These are phyloP conservation scores for Ajuga reptans DNA, from an alignment of 305 asterid species.

Conservation along the genomic window DNA sequence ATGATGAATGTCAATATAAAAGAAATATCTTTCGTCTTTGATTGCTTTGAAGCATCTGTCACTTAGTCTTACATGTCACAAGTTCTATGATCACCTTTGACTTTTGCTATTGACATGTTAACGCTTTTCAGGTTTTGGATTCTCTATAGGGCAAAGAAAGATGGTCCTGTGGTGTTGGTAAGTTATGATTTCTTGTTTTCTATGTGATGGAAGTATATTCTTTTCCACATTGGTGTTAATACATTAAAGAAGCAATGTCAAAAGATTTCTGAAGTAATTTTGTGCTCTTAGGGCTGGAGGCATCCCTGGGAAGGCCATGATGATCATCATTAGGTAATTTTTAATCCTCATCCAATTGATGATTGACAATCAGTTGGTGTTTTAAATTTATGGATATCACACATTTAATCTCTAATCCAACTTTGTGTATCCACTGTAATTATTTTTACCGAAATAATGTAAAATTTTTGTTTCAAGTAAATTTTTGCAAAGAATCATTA, in stretches of 20 bases:
- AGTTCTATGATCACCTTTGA: not conserved
- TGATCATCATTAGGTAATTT: conserved; percentile 67
- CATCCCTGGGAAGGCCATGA: conserved; percentile 99
- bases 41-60: conserved; percentile 2
- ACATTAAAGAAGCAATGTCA: conserved; percentile 15
- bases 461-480: not conserved
- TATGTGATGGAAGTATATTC: conserved; percentile 1
- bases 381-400: not conserved
- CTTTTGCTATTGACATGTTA: not conserved
- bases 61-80: not conserved
- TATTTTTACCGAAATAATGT: not conserved
- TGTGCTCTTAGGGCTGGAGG: conserved; percentile 74
- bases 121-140: conserved; percentile 71
- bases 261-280: conserved; percentile 18
- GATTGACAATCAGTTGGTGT: not conserved
- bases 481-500: not conserved
- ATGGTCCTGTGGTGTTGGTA: conserved; percentile 95
- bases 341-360: not conserved
- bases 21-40: not conserved
- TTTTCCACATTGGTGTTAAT: not conserved
- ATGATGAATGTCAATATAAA: not conserved
- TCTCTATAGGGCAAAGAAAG: conserved; percentile 86
- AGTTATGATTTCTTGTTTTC: conserved; percentile 23
- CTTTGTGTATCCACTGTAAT: not conserved
- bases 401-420: not conserved